Conservation (phyloP, 176 grass and related monocot genomes). For the Miscanthus lutarioriparius region DNA sequence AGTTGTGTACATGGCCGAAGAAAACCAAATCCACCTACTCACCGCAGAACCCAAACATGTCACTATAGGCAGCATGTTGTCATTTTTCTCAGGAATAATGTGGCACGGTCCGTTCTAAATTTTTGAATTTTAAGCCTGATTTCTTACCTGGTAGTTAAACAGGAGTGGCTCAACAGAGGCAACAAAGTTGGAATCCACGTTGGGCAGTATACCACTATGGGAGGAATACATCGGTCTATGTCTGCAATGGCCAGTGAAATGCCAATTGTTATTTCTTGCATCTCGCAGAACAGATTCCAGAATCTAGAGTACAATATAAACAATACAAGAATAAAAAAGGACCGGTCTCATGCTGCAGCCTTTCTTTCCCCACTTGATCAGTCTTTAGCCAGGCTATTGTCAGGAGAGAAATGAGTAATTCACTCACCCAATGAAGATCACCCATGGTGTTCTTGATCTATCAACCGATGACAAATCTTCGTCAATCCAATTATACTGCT, state of each 20-base stretch:
- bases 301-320: not conserved
- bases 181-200: constrained; percentile 65
- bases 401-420: constrained; percentile 13
- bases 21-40: constrained; percentile 82
- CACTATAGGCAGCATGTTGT: not conserved
- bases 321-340: not conserved
- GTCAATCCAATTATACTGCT: constrained; percentile 70
- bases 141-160: constrained; percentile 55
- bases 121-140: not conserved
- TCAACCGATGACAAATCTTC: constrained; percentile 61
- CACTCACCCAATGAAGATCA: constrained; percentile 81
- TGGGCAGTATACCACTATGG: constrained; percentile 38
- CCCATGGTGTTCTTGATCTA: constrained; percentile 71
- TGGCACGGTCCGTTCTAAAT: not conserved
- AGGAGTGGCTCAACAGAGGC: constrained; percentile 70
- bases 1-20: constrained; percentile 90
- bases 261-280: constrained; percentile 2
- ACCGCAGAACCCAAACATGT: constrained; percentile 10
- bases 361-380: not conserved
- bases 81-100: not conserved
- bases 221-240: constrained; percentile 90
- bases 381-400: not conserved
- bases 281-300: not conserved
- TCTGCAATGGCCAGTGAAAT: constrained; percentile 30
- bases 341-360: not conserved